Percentiles rank a stretch among this genome's conserved stretches.
Evolutionary conservation across 169 alveolate genomes (phyloP).

Genomic region (Plasmodium vivax): DNA sequence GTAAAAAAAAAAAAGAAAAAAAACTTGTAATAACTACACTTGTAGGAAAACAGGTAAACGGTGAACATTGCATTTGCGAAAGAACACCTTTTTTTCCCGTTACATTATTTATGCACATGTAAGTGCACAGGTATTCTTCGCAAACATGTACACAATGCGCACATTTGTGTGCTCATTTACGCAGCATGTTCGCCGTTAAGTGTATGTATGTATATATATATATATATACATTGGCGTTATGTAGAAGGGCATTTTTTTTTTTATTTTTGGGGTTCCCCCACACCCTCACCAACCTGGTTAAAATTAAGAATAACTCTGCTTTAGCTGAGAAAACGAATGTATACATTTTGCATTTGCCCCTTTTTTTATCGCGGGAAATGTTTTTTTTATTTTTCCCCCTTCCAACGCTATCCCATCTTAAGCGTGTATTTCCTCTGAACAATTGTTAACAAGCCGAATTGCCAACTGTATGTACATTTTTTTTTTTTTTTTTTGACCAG

Average conservation of each 20-base stretch:
- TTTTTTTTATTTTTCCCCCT: not conserved
- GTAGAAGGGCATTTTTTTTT: not conserved
- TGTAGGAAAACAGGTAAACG: slow-evolving; percentile 2
- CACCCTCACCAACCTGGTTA: not conserved
- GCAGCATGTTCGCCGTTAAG: not conserved
- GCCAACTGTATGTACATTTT: not conserved
- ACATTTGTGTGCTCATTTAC: not conserved
- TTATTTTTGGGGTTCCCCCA: not conserved
- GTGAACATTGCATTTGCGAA: slow-evolving; percentile 5
- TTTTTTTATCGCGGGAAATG: not conserved
- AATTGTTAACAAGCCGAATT: not conserved
- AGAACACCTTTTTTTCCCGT: slow-evolving; percentile 46
- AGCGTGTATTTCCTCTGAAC: not conserved
- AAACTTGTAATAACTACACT: not conserved
- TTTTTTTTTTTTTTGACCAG: not conserved
- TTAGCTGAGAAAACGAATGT: not conserved
- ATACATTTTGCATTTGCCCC: not conserved
- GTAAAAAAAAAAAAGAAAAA: not conserved
- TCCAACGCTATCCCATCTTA: not conserved
- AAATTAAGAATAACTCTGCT: slow-evolving; percentile 34
- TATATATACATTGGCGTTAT: not conserved
- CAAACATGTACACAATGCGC: not conserved
- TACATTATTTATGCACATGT: not conserved
- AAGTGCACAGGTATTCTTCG: not conserved
- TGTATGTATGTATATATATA: not conserved